Evolutionary conservation across 306 rosid genomes (phyloP).

Genomic region (Myrica gale): DNA sequence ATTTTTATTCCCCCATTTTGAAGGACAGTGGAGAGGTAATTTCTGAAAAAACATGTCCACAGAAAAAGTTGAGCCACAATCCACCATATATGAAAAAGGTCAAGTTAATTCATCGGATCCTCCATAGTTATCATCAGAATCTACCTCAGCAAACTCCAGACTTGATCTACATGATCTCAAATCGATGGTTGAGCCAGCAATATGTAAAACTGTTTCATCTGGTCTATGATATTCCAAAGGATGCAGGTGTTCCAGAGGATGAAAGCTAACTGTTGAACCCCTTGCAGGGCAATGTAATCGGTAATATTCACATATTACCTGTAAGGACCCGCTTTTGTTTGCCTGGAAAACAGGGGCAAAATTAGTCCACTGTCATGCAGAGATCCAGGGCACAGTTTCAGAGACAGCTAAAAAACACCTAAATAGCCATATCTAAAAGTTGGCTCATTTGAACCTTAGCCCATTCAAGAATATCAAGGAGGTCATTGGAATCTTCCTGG

Average conservation of each 20-base stretch:
- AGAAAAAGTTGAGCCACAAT: constrained; percentile 5
- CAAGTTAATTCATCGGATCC: neutral
- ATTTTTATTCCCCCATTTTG: neutral
- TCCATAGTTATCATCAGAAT: constrained; percentile 21
- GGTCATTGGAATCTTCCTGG: constrained; percentile 86
- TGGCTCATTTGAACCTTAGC: constrained; percentile 62
- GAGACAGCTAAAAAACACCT: neutral
- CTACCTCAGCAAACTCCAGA: constrained; percentile 71
- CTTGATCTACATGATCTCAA: constrained; percentile 64
- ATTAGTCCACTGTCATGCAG: constrained; percentile 16
- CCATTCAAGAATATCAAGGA: constrained; percentile 87
- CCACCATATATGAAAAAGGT: neutral
- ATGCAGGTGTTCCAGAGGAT: constrained; percentile 68
- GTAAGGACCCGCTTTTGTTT: constrained; percentile 70
- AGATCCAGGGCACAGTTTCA: constrained; percentile 15
- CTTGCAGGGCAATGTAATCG: constrained; percentile 54
- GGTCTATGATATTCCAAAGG: constrained; percentile 60
- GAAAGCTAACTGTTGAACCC: constrained; percentile 65
- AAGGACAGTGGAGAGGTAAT: neutral
- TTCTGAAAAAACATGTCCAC: constrained; percentile 12
- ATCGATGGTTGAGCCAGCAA: constrained; percentile 66
- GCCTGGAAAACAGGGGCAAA: constrained; percentile 47
- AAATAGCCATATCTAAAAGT: constrained; percentile 19
- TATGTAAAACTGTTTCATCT: constrained; percentile 39
- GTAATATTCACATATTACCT: constrained; percentile 72